phyloP scores from a whole-genome alignment of 1,139 yeast species.

The Eremothecium cymbalariae region DNA sequence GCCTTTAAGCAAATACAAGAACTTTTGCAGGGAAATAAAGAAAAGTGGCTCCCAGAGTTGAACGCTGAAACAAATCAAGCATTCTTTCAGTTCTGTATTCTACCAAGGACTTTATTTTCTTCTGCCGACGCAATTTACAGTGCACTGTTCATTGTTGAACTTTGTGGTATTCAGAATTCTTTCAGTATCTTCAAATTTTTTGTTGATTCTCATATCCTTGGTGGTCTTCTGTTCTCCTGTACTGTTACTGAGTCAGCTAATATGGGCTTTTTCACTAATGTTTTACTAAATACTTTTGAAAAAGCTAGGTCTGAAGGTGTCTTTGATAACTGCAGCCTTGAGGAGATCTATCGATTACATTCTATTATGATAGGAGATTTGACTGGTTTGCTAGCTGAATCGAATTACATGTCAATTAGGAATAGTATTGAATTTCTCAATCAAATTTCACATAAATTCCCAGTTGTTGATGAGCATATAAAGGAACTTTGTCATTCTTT shows the following conservation, averaged over 20 bases:
- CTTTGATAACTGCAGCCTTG: conserved; percentile 35
- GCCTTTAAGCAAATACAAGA: conserved; percentile 27
- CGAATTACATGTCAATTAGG: conserved; percentile 71
- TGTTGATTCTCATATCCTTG: conserved; percentile 44
- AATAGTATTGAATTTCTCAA: conserved; percentile 75
- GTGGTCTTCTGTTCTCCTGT: conserved; percentile 57
- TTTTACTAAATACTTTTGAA: conserved; percentile 42
- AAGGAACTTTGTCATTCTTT: conserved; percentile 44
- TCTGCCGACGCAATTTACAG: conserved; percentile 77
- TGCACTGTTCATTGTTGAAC: conserved; percentile 49
- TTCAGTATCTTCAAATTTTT: conserved; percentile 42
- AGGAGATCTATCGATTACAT: conserved; percentile 50
- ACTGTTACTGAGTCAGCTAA: conserved; percentile 79
- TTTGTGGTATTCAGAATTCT: conserved; percentile 39
- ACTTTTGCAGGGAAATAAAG: conserved; percentile 29
- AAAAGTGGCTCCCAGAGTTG: conserved; percentile 19
- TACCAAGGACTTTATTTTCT: conserved; percentile 74
- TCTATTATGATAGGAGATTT: conserved; percentile 37
- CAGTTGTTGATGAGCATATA: conserved; percentile 63
- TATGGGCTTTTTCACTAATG: conserved; percentile 65
- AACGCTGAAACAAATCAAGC: conserved; percentile 25
- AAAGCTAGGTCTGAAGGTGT: conserved; percentile 16
- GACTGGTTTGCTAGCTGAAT: conserved; percentile 42
- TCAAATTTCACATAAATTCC: conserved; percentile 57
- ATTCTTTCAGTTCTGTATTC: conserved; percentile 55